These are phyloP conservation scores for Pichia norvegensis DNA, from an alignment of 1,139 yeast genomes.

Conservation along the genomic window DNA sequence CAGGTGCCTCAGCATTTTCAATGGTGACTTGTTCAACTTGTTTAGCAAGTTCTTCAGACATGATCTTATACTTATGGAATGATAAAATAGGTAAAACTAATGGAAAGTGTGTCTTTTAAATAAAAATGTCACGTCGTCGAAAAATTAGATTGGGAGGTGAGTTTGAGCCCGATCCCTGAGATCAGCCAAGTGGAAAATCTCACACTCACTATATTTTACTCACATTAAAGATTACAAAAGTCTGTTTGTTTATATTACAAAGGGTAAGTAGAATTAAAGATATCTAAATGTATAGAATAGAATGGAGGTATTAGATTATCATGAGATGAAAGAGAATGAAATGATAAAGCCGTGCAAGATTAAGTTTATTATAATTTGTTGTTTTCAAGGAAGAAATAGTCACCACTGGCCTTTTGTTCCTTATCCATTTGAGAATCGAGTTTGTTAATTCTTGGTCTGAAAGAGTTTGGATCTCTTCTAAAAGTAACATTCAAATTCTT, in stretches of 20 bases:
- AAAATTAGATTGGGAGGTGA: neutral
- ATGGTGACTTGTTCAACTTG: conserved; percentile 23
- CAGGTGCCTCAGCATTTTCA: conserved; percentile 17
- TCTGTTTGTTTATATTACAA: neutral
- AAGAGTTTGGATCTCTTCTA: conserved; percentile 97
- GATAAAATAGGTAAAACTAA: neutral
- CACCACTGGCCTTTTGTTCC: conserved; percentile 86
- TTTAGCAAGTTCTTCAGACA: conserved; percentile 25
- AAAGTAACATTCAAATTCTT: conserved; percentile 95
- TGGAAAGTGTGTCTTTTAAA: neutral
- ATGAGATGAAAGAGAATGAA: neutral
- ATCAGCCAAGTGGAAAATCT: no score
- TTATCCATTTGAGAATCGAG: conserved; percentile 97
- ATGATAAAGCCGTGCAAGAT: neutral
- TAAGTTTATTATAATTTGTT: conserved; percentile 33
- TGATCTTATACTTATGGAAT: neutral
- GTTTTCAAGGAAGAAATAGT: conserved; percentile 89
- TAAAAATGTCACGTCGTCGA: neutral
- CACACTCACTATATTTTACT: no score
- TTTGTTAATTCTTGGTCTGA: conserved; percentile 97
- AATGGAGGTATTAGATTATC: neutral
- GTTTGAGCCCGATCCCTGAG: no score
- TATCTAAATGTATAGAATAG: neutral
- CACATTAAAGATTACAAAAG: neutral
- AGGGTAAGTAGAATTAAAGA: neutral